These are phyloP conservation scores for Erysimum cheiranthoides DNA, from an alignment of 345 rosid genomes.

Conservation along the genomic window DNA sequence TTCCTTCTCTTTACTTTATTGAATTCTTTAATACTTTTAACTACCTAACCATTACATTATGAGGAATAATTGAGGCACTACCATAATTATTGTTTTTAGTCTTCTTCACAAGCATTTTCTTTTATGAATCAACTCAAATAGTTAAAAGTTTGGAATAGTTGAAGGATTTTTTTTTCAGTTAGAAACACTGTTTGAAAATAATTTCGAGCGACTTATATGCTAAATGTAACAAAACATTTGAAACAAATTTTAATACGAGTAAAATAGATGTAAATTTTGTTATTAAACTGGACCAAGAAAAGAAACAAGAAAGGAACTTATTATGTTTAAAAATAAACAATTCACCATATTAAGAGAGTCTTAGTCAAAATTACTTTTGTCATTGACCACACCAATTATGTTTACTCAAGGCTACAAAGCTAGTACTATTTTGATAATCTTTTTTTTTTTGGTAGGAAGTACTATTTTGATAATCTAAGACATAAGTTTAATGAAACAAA, in stretches of 20 bases:
- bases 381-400: conserved; percentile 7
- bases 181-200: neutral
- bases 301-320: too few relatives aligned
- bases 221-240: too few relatives aligned
- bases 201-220: neutral
- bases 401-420: neutral
- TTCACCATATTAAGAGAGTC: neutral
- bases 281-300: neutral
- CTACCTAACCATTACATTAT: conserved; percentile 36
- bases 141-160: neutral
- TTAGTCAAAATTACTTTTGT: neutral
- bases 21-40: conserved; percentile 19
- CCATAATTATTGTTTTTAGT: conserved; percentile 20
- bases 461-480: neutral
- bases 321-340: neutral
- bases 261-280: too few relatives aligned
- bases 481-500: neutral
- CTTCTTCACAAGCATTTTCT: conserved; percentile 1
- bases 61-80: conserved; percentile 38
- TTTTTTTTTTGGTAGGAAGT: too few relatives aligned
- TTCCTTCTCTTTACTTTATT: conserved; percentile 27
- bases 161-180: neutral
- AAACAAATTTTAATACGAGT: too few relatives aligned
- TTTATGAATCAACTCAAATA: neutral
- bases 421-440: neutral